Evolutionary conservation across 768 basidiomycete species (phyloP).

Genomic region (Auricularia auricula-judae): DNA sequence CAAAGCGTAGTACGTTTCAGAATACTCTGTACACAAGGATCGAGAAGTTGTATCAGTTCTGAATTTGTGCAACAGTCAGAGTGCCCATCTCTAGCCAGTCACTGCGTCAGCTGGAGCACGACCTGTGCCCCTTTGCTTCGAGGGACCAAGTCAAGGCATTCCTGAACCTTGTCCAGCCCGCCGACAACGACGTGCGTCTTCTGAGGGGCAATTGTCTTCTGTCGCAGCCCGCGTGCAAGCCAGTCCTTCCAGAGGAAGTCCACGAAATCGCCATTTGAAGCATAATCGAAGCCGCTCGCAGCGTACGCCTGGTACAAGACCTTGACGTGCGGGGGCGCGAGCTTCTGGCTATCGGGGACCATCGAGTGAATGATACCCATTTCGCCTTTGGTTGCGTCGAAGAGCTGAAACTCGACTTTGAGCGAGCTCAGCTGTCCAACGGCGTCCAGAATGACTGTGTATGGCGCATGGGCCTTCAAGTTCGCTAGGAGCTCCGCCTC

Average conservation of each 20-base stretch:
- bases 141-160: not conserved
- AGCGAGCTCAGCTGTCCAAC: not conserved
- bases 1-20: not conserved
- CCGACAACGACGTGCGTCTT: not conserved
- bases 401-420: not conserved
- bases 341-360: not conserved
- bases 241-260: conserved; percentile 1
- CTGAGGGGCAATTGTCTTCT: not conserved
- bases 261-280: not conserved
- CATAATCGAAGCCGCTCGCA: not conserved
- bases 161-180: not conserved
- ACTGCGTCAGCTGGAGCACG: not conserved
- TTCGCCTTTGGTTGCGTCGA: not conserved
- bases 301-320: not conserved
- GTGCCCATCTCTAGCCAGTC: not conserved
- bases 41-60: not conserved
- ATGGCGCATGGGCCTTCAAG: not conserved
- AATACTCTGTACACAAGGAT: not conserved
- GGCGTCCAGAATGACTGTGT: not conserved
- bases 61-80: not conserved
- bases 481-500: not conserved
- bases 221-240: not conserved
- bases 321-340: not conserved
- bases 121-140: not conserved
- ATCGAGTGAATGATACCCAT: not conserved